Evolutionary conservation across 2,329 filamentous ascomycete genomes (phyloP), one percentile per base, ranked within the genome.

Genomic region (Cercospora sojina): DNA sequence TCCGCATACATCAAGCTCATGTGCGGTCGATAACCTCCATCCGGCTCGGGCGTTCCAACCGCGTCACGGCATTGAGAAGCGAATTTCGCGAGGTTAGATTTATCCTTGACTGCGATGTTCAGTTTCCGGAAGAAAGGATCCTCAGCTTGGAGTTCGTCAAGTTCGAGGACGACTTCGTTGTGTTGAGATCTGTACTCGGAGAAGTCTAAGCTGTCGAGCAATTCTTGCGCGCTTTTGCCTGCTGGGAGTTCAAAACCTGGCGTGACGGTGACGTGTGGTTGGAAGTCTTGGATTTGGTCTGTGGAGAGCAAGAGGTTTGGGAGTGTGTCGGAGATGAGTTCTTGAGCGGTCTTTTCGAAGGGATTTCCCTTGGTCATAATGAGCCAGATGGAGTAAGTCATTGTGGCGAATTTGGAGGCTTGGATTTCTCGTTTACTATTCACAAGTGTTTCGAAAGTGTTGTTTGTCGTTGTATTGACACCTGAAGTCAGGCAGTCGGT

Each of bases 261-360:
- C 9, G 70, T 71, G 51, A 73, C 27, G 12, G 70, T 72, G 38
- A 73, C 66, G 55, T 73, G 71, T 4, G 71, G 71, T 12, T 59
- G 60, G 55, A 71, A 72, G 25, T 56, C 27, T 16, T 68, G 62
- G 29, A 67, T 62, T 59, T 68, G 49, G 20, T 66, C 56, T 31
- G 58, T 9, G 18, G 67, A 58, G 43, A 69, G 56, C 64, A 73
- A 69, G 57, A 69, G 59, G 29, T 67, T 61, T 31, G 71, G 71
- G 7, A 73, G 43, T 8, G 71, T 71, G 25, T 70, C 66, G 29
- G 69, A 70, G 65, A 73, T 73, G 51, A 73, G 68, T 67, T 73
- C 71, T 69, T 72, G 69, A 18, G 67, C 55, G 59, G 70, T 68
- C 43, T 70, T 69, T 47, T 65, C 67, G 68, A 72, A 73, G 13